Evolutionary conservation across 1,284 basidiomycete species (phyloP).

Genomic region (Porodaedalea pini): DNA sequence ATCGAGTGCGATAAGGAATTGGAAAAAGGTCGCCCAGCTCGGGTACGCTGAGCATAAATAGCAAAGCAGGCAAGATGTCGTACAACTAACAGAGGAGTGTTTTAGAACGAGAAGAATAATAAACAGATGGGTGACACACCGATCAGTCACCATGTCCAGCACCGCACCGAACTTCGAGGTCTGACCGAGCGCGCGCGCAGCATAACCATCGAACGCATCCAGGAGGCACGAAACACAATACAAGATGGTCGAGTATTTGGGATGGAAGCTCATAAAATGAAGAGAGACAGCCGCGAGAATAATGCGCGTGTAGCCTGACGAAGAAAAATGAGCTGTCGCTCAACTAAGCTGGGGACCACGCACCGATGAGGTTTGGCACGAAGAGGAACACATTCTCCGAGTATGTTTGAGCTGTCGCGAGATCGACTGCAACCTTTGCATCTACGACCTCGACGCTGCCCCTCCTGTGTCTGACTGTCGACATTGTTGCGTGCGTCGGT

Average conservation of each 20-base stretch:
- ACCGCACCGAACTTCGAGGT: slow-evolving; percentile 97
- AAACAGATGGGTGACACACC: slow-evolving; percentile 47
- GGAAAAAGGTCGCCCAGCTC: slow-evolving; percentile 79
- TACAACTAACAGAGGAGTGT: slow-evolving; percentile 60
- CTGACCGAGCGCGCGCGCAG: slow-evolving; percentile 86
- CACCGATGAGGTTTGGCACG: slow-evolving; percentile 93
- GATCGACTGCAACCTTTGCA: slow-evolving; percentile 75
- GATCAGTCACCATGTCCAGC: slow-evolving; percentile 99
- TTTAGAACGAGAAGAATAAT: not conserved
- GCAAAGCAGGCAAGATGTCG: slow-evolving; percentile 92
- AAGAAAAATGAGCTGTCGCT: not conserved
- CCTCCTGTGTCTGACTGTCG: slow-evolving; percentile 3
- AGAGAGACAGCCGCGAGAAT: slow-evolving; percentile 88
- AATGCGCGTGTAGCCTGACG: slow-evolving; percentile 83
- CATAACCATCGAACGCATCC: slow-evolving; percentile 94
- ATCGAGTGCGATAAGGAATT: slow-evolving; percentile 95
- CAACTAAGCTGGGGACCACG: slow-evolving; percentile 30
- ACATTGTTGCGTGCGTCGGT: not conserved
- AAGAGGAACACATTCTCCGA: slow-evolving; percentile 95
- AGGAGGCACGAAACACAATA: slow-evolving; percentile 93
- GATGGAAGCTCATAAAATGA: slow-evolving; percentile 93
- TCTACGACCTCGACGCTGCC: slow-evolving; percentile 64
- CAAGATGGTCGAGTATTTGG: slow-evolving; percentile 86
- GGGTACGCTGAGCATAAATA: slow-evolving; percentile 93
- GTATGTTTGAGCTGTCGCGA: slow-evolving; percentile 79